Evolutionary conservation across 2,329 filamentous ascomycete species (phyloP).

Genomic region (Onygenales sp.): DNA sequence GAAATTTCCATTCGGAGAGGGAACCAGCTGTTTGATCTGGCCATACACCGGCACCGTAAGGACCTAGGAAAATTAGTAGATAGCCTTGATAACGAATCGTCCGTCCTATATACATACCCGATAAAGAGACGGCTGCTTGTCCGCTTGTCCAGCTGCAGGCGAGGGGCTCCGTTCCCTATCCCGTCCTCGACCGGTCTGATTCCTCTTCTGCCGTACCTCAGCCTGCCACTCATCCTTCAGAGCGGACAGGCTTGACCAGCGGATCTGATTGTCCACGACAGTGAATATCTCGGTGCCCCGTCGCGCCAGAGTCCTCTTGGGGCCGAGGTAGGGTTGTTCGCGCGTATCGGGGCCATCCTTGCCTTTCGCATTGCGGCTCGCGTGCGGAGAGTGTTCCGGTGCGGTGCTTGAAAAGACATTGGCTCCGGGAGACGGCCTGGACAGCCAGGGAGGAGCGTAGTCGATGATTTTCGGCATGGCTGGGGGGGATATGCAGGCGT

Average conservation of each 20-base stretch:
- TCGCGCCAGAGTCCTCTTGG: constrained; percentile 59
- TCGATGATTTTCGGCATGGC: constrained; percentile 77
- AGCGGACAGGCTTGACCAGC: constrained; percentile 77
- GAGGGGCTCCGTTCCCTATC: neutral
- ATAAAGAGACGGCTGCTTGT: constrained; percentile 21
- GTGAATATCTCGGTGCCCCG: constrained; percentile 83
- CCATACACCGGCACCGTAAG: constrained; percentile 71
- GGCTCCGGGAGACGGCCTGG: constrained; percentile 65
- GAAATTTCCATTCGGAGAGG: constrained; percentile 73
- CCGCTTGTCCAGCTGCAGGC: neutral
- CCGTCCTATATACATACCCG: constrained; percentile 31
- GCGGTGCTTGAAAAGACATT: constrained; percentile 57
- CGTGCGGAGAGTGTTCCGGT: constrained; percentile 28
- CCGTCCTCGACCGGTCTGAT: constrained; percentile 16
- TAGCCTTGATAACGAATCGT: neutral
- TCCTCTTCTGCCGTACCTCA: constrained; percentile 23
- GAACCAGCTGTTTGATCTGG: constrained; percentile 72
- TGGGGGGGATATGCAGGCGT: neutral
- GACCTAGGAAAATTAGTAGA: constrained; percentile 39
- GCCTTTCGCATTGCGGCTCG: constrained; percentile 15
- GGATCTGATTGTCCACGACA: constrained; percentile 77
- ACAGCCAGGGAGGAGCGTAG: constrained; percentile 82
- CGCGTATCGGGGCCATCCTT: constrained; percentile 21
- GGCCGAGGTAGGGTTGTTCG: constrained; percentile 22
- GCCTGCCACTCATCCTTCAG: constrained; percentile 57